phyloP scores from a whole-genome alignment of 2,329 filamentous ascomycete genomes.

The Fusarium begoniae region DNA sequence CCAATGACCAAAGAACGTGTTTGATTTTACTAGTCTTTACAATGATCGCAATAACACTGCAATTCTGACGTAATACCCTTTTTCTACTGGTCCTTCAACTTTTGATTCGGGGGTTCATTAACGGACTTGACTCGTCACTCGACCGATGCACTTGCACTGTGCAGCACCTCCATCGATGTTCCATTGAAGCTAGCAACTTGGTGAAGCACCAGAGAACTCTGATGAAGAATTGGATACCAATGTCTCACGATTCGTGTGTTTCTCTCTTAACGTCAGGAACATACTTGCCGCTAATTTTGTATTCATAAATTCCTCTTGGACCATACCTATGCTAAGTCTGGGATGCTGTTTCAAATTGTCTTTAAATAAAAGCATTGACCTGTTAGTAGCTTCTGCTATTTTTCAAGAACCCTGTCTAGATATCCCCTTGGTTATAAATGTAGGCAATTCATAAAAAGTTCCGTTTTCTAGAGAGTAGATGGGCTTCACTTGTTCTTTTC shows the following conservation, averaged over 20 bases:
- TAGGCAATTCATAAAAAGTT: fast-evolving
- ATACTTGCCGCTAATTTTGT: background rate
- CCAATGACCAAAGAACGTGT: background rate
- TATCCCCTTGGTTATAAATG: background rate
- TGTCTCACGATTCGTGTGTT: fast-evolving
- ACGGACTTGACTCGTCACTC: too few relatives aligned
- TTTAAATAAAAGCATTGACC: background rate
- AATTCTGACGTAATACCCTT: background rate
- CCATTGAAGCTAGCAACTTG: background rate
- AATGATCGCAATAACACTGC: too few relatives aligned
- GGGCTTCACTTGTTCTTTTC: background rate
- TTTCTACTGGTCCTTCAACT: background rate
- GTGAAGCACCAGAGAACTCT: too few relatives aligned
- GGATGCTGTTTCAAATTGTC: background rate
- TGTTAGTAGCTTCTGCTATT: background rate
- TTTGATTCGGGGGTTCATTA: background rate
- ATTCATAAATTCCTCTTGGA: fast-evolving
- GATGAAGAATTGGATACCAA: too few relatives aligned
- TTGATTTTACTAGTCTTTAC: background rate
- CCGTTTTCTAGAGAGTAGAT: background rate
- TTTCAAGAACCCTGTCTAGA: too few relatives aligned
- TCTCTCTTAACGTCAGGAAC: fast-evolving
- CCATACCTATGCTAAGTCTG: background rate
- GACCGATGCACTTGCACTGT: background rate
- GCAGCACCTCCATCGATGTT: background rate